Conservation (phyloP, 2,329 filamentous ascomycete species). For the Calonectria pseudoturangicola region DNA sequence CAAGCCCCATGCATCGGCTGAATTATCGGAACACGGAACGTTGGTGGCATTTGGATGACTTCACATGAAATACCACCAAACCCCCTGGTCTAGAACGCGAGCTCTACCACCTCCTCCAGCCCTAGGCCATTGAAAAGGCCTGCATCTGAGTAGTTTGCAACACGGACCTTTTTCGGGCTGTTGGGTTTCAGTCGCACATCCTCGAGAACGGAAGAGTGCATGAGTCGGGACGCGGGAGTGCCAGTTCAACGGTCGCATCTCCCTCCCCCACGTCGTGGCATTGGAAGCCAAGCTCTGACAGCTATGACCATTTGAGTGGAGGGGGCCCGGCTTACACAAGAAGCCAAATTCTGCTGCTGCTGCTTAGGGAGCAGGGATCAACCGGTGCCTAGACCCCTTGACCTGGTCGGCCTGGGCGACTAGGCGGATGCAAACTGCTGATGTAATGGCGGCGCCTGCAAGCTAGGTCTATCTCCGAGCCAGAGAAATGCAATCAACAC, state of each 20-base stretch:
- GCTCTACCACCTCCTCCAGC: background rate
- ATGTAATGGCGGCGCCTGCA: constrained; percentile 42
- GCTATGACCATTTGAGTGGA: background rate
- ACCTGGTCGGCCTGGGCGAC: constrained; percentile 30
- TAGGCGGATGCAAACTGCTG: constrained; percentile 33
- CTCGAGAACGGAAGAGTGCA: constrained; percentile 16
- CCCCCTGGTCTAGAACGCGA: constrained; percentile 14
- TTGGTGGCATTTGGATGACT: constrained; percentile 18
- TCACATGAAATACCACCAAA: constrained; percentile 15
- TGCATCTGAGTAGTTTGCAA: constrained; percentile 24
- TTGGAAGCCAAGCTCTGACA: constrained; percentile 3
- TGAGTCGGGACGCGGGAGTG: constrained; percentile 34
- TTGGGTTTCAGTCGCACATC: constrained; percentile 31
- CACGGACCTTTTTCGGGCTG: constrained; percentile 26
- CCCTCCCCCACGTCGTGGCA: constrained; percentile 25
- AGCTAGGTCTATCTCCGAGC: constrained; percentile 40
- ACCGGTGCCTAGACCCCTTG: constrained; percentile 21
- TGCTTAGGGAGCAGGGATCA: constrained; percentile 29
- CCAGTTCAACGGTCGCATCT: constrained; percentile 13
- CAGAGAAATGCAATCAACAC: constrained; percentile 27
- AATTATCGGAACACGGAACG: constrained; percentile 17
- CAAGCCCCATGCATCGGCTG: constrained; percentile 24
- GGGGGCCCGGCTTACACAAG: constrained; percentile 27
- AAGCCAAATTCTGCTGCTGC: constrained; percentile 19
- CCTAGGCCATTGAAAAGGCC: background rate